A percentile compares a stretch with the other conserved stretches of the same genome.
Evolutionary conservation across 345 rosid genomes (phyloP).

Genomic region (Nasturtium officinale): DNA sequence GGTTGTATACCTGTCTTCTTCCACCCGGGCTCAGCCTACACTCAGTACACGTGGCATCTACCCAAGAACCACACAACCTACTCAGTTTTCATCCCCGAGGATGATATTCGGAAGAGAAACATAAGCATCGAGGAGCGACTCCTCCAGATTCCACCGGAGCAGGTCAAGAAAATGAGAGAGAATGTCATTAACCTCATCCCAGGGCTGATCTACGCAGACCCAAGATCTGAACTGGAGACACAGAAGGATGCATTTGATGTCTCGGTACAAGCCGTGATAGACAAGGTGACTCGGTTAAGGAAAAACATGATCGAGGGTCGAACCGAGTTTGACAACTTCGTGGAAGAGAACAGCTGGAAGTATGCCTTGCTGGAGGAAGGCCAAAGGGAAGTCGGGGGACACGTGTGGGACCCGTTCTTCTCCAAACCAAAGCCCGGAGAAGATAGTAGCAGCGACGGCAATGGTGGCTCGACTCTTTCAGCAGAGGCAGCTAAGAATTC

Average conservation of each 20-base stretch:
- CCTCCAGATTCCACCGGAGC: constrained; percentile 64
- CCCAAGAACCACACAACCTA: constrained; percentile 80
- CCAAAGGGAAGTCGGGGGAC: constrained; percentile 71
- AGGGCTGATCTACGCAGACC: constrained; percentile 73
- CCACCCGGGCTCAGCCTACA: constrained; percentile 93
- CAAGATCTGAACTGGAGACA: constrained; percentile 66
- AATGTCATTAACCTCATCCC: constrained; percentile 75
- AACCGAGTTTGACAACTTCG: constrained; percentile 74
- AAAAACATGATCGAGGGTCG: constrained; percentile 69
- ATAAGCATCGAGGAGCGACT: constrained; percentile 76
- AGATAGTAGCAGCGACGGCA: constrained; percentile 43
- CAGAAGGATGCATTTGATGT: constrained; percentile 81
- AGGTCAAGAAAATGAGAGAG: constrained; percentile 76
- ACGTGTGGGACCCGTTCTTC: constrained; percentile 95
- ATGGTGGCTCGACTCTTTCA: constrained; percentile 53
- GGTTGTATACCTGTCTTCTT: constrained; percentile 93
- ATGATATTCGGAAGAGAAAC: constrained; percentile 72
- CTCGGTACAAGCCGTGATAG: constrained; percentile 71
- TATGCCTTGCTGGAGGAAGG: constrained; percentile 83
- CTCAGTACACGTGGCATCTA: constrained; percentile 90
- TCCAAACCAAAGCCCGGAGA: constrained; percentile 70
- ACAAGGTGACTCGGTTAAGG: constrained; percentile 84
- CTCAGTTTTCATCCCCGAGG: constrained; percentile 86
- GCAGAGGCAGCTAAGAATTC: constrained; percentile 81
- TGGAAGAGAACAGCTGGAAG: constrained; percentile 94